Evolutionary conservation across 202 grass and related monocot genomes (phyloP), one percentile per base, ranked within the genome.

Genomic region (Setaria viridis): DNA sequence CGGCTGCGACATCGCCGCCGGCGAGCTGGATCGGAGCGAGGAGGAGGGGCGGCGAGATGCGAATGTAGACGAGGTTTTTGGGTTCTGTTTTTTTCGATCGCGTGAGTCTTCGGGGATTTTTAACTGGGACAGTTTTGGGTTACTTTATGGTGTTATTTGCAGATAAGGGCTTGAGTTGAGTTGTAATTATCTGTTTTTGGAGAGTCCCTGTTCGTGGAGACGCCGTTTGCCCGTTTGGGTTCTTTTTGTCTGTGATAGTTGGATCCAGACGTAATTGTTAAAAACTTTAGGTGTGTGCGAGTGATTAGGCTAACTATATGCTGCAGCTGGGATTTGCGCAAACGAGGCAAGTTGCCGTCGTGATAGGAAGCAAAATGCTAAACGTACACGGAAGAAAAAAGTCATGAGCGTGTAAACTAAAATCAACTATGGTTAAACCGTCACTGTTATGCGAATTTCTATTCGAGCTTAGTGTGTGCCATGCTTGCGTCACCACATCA

Each of bases 1-100:
- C 47, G 87, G 80, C 90, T 97, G 87, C 86, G 90, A 86, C 97
- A 99, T 99, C 74, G 83, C 92, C 68, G 83, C 79, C 84, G 81
- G 68, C 84, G 76, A 90, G 79, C 65, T 87, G 25, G 86, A 87
- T 82, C 85, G 41, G 59, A 60, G 80, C 66, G 77, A 60, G 42
- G 77, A 34, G 84, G 37, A 49, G 80, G 72, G 76, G 41, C 69
- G 88, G 45, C 48, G 55, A 88, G 89, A 91, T 88, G 89, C 34
- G 72, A 77, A 45, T 2, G 48, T 14, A 53, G 55, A 68, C 30
- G 66, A 68, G 20, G 60, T 79, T 79, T 77, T 45, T 16, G 62
- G 62, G 20, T 78, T 30, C 59, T 30, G 37, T 67, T 47, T 62
- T 10, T 48, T 15, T 74, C 72, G 49, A 55, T 75, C 33, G 76